Percentiles rank a stretch among this genome's conserved stretches.
Evolutionary conservation across 257 asterid species (phyloP).

Genomic region (Ophiorrhiza pumila): DNA sequence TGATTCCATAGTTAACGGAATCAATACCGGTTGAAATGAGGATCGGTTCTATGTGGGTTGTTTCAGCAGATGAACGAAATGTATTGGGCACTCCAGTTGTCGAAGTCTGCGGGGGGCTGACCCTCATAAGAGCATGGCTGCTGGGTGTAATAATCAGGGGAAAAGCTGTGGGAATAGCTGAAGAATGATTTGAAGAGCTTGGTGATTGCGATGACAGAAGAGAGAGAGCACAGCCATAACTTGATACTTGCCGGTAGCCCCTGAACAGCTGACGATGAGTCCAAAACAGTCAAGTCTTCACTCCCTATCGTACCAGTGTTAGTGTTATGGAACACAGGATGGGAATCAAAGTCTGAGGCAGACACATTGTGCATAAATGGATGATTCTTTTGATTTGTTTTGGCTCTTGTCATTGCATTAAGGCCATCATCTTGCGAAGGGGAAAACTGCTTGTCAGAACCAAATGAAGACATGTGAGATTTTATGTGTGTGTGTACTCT

Average conservation of each 20-base stretch:
- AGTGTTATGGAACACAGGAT: slow-evolving; percentile 18
- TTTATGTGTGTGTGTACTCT: slow-evolving; percentile 9
- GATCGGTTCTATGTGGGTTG: slow-evolving; percentile 26
- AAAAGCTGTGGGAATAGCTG: slow-evolving; percentile 18
- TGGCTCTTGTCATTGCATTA: slow-evolving; percentile 11
- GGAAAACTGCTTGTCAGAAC: slow-evolving; percentile 15
- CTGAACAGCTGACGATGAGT: slow-evolving; percentile 25
- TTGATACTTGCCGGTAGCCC: slow-evolving; percentile 30
- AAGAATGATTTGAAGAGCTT: slow-evolving; percentile 22
- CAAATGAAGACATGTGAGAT: slow-evolving; percentile 16
- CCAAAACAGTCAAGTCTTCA: slow-evolving; percentile 26
- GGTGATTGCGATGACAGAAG: slow-evolving; percentile 48
- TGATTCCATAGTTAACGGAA: slow-evolving; percentile 17
- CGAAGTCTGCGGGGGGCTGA: slow-evolving; percentile 26
- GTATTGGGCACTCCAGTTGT: slow-evolving; percentile 20
- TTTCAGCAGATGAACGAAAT: slow-evolving; percentile 25
- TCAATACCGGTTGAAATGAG: slow-evolving; percentile 24
- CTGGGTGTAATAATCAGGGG: slow-evolving; percentile 22
- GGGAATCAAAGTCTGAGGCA: slow-evolving; percentile 22
- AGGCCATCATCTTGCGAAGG: slow-evolving; percentile 11
- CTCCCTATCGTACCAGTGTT: slow-evolving; percentile 23
- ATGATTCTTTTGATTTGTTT: slow-evolving; percentile 15
- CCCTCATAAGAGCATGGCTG: slow-evolving; percentile 21
- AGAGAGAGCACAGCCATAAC: slow-evolving; percentile 46
- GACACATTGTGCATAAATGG: slow-evolving; percentile 19